A percentile compares a stretch with the other conserved stretches of the same genome.
These are phyloP conservation scores for Scheffersomyces stipitis DNA, from an alignment of 805 yeast species.

Conservation along the genomic window DNA sequence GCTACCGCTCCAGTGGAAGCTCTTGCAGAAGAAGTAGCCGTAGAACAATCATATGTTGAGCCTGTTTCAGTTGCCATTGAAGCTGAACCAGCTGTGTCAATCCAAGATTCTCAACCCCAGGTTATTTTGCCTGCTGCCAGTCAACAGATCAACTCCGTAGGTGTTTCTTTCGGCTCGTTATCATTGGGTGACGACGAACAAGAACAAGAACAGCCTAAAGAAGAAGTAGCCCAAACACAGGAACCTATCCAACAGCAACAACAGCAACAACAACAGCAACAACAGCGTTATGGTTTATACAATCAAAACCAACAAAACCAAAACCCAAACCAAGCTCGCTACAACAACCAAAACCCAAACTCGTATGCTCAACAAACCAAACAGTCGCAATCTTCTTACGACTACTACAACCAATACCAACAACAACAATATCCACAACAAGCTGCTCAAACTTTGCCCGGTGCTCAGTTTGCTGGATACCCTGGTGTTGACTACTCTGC, in stretches of 20 bases:
- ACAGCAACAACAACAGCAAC: conserved; percentile 15
- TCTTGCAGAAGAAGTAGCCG: conserved; percentile 5
- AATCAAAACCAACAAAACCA: conserved; percentile 5
- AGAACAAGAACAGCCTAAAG: conserved; percentile 17
- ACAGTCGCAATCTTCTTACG: conserved; percentile 25
- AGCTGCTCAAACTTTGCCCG: conserved; percentile 40
- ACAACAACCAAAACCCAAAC: conserved; percentile 5
- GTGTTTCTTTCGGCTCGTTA: conserved; percentile 65
- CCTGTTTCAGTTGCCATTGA: conserved; percentile 10
- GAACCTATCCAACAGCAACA: conserved; percentile 18
- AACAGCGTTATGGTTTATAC: conserved; percentile 11
- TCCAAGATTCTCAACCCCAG: conserved; percentile 25
- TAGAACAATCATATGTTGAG: conserved; percentile 29
- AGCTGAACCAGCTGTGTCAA: conserved; percentile 9
- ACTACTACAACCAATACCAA: conserved; percentile 34
- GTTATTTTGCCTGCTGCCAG: conserved; percentile 54
- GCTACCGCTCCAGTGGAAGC: conserved; percentile 11
- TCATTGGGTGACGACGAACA: conserved; percentile 46
- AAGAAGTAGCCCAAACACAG: conserved; percentile 11
- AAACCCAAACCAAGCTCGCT: conserved; percentile 4
- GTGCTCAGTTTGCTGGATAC: conserved; percentile 41
- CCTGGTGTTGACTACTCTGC: conserved; percentile 45
- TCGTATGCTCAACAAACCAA: conserved; percentile 9
- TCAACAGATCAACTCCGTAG: conserved; percentile 47
- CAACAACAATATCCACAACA: conserved; percentile 45